phyloP scores from a whole-genome alignment of 257 asterid species.

The Solanum sejunctum region DNA sequence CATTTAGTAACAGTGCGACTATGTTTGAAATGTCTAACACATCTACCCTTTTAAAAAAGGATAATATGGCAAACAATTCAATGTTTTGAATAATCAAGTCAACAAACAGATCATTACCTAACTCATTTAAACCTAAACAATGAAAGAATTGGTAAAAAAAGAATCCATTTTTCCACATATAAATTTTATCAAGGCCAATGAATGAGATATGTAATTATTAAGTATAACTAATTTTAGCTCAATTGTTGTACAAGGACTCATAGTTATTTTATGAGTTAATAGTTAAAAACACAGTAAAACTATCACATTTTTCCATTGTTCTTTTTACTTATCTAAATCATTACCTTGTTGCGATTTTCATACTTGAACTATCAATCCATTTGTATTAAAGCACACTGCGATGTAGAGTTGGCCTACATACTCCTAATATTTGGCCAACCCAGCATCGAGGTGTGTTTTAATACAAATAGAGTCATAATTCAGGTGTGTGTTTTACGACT shows the following conservation, averaged over 20 bases:
- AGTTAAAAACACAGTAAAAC: too few species aligned
- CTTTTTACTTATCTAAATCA: neutral
- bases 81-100: neutral
- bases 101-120: neutral
- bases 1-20: neutral
- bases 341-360: neutral
- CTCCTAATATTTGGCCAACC: neutral
- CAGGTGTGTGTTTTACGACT: too few species aligned
- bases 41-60: neutral
- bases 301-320: neutral
- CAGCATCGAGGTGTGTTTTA: accelerated
- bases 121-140: neutral
- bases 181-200: neutral
- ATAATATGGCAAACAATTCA: neutral
- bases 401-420: neutral
- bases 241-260: neutral
- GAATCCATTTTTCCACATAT: neutral
- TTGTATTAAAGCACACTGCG: neutral
- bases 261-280: too few species aligned
- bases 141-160: neutral
- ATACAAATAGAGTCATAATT: neutral
- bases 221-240: neutral
- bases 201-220: neutral
- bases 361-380: neutral
- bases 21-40: neutral